These are phyloP conservation scores for Russula compacta DNA, from an alignment of 768 basidiomycete species.

Conservation along the genomic window DNA sequence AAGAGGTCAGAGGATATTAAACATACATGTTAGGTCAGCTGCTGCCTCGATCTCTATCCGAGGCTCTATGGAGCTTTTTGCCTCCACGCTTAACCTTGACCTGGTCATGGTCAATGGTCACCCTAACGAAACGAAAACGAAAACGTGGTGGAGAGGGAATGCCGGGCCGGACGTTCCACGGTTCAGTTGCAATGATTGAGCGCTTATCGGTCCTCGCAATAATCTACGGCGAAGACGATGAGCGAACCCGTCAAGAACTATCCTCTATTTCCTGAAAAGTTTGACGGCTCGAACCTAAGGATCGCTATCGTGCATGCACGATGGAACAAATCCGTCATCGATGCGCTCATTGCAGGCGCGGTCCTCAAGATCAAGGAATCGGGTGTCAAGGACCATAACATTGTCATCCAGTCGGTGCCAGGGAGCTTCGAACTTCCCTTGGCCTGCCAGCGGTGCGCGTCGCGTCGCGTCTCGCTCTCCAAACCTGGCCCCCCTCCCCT, in stretches of 20 bases:
- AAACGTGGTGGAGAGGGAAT: neutral
- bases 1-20: neutral
- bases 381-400: slow-evolving; percentile 86
- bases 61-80: neutral
- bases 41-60: neutral
- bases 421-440: slow-evolving; percentile 92
- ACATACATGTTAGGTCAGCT: slow-evolving; percentile 3
- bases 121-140: too few species aligned
- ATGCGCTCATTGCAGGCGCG: slow-evolving; percentile 74
- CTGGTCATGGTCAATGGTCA: neutral
- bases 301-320: slow-evolving; percentile 91
- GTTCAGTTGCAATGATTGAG: neutral
- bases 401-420: slow-evolving; percentile 84
- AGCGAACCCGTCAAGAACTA: slow-evolving; percentile 68
- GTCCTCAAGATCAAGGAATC: slow-evolving; percentile 69
- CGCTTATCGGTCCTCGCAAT: neutral
- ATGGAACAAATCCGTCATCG: slow-evolving; percentile 89
- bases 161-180: neutral
- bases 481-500: neutral
- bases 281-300: slow-evolving; percentile 76
- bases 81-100: neutral
- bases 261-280: slow-evolving; percentile 44
- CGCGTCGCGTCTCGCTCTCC: neutral
- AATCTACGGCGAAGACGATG: slow-evolving; percentile 4
- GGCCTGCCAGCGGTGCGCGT: slow-evolving; percentile 70